Conservation (phyloP, 768 basidiomycete species). For the Leccinum subgranulosum region DNA sequence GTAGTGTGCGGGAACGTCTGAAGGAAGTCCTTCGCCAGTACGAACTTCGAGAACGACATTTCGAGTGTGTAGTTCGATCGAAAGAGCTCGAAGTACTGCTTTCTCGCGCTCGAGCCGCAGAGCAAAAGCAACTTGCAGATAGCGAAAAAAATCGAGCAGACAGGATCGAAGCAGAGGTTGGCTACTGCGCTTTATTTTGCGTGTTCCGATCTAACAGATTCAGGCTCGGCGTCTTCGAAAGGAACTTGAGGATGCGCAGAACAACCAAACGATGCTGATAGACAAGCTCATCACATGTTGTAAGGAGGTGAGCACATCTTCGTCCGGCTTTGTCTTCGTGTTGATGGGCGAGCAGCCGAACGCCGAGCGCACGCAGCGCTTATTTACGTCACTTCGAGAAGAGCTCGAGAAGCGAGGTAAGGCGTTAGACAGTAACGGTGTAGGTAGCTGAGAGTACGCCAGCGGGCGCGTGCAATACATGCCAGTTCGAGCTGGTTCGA, state of each 20-base stretch:
- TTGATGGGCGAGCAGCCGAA: conserved; percentile 54
- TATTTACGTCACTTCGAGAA: conserved; percentile 79
- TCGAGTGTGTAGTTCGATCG: conserved; percentile 88
- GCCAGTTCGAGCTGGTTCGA: conserved; percentile 3
- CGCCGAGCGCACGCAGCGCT: conserved; percentile 76
- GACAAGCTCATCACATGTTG: conserved; percentile 84
- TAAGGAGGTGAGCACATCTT: conserved; percentile 64
- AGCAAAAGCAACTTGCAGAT: conserved; percentile 81
- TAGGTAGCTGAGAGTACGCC: conserved; percentile 39
- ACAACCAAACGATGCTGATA: conserved; percentile 73
- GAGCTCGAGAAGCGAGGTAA: conserved; percentile 74
- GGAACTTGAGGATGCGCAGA: conserved; percentile 78
- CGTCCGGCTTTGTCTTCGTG: conserved; percentile 1
- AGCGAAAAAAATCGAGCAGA: conserved; percentile 67
- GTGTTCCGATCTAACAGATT: conserved; percentile 6
- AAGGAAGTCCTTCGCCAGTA: conserved; percentile 87
- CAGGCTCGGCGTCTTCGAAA: conserved; percentile 69
- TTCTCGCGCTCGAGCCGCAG: conserved; percentile 82
- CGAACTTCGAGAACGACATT: conserved; percentile 87
- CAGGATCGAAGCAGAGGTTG: conserved; percentile 74
- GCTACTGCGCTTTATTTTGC: conserved; percentile 9
- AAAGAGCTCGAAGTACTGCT: conserved; percentile 88
- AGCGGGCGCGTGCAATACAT: conserved; percentile 14
- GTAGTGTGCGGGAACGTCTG: conserved; percentile 78
- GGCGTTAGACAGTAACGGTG: conserved; percentile 39